Evolutionary conservation across 192 early-diverging fungal genomes (phyloP), one percentile per base, ranked within the genome.

Genomic region (Umbelopsis sp.): DNA sequence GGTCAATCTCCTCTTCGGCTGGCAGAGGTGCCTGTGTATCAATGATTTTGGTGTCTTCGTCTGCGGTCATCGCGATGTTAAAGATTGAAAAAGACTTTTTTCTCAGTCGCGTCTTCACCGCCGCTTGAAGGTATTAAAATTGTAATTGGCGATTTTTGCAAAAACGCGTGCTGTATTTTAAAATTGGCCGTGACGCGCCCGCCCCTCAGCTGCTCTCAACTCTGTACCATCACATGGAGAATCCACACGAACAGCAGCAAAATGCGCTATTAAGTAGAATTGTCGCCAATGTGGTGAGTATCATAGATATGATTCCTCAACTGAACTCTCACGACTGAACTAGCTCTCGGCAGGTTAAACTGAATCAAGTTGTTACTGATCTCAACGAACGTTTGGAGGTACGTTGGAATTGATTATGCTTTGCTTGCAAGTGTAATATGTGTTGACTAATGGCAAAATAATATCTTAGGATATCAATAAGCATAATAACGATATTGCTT

Each of bases 161-260:
- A 41, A 41, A n/a, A 61, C 25, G 55, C 55, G 55, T 30, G 23
- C 25, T 8, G 55, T 8, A 11, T 16, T 27, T 61, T 16, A 35
- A 27, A 61, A 15, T 30, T 58, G 10, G 37, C 7, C 27, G 55
- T 61, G 55, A 61, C 55, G 55, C 55, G 55, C 30, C 13, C 33
- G 55, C 30, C 13, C 33, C 1, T 25, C 51, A n/a, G 30, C 2
- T 61, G 15, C 16, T 27, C 30, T 61, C 30, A 13, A 16, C 11
- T 30, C 45, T 66, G 25, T 12, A 18, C 27, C 25, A 7, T 12
- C 49, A 22, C 13, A 79, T 79, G 78, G 78, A 79, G 48, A 79
- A 81, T 64, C 80, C 80, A 27, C 74, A 81, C 35, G 80, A 81
- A 50, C 73, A 81, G 55, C 77, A 79, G 47, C 81, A 82, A 58